Conservation (phyloP, 2,329 filamentous ascomycete species). For the Botryotinia calthae region DNA sequence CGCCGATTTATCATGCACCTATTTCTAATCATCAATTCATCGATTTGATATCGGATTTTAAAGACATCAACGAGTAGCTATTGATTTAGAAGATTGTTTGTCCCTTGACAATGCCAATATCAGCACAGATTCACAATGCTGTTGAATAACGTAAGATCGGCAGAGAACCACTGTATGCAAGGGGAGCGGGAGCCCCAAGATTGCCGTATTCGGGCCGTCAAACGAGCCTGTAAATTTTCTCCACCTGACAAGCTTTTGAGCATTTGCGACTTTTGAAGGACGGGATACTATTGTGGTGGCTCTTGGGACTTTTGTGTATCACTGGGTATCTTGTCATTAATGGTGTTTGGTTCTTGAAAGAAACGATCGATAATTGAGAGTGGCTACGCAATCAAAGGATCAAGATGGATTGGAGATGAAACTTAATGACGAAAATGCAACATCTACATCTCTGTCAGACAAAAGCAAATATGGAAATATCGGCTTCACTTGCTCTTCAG, state of each 20-base stretch:
- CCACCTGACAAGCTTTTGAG: background rate
- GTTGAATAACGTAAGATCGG: background rate
- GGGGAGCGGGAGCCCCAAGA: background rate
- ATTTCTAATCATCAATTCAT: background rate
- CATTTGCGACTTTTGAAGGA: background rate
- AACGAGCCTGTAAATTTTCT: background rate
- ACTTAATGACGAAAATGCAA: background rate
- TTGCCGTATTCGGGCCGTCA: background rate
- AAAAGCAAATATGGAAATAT: background rate
- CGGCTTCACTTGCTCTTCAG: background rate
- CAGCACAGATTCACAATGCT: background rate
- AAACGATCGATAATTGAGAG: background rate
- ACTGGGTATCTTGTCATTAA: background rate
- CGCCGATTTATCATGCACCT: background rate
- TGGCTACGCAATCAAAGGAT: background rate
- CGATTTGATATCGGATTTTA: background rate
- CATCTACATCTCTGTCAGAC: background rate
- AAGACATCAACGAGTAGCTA: background rate
- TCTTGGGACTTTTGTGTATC: background rate
- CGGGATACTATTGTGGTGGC: background rate
- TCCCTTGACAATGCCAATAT: background rate
- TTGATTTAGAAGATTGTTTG: background rate
- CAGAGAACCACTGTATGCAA: background rate
- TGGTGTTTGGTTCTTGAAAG: background rate
- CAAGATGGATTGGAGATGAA: background rate